Evolutionary conservation across 2,329 filamentous ascomycete genomes (phyloP).

Genomic region (Dactylella cylindrospora): DNA sequence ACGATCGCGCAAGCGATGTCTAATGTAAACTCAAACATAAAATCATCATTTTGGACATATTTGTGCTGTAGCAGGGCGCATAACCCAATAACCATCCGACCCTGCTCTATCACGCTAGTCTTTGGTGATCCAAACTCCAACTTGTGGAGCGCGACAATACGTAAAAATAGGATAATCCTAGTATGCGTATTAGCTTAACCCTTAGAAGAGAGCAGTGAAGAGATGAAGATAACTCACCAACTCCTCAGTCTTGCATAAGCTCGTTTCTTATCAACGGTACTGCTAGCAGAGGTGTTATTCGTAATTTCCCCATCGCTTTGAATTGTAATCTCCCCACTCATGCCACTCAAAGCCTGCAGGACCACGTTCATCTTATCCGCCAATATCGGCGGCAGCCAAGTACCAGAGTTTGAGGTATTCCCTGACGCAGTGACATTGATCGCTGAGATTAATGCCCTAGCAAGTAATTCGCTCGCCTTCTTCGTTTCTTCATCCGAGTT

Average conservation of each 20-base stretch:
- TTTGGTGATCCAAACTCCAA: slow-evolving; percentile 45
- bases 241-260: slow-evolving; percentile 38
- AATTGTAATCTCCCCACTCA: slow-evolving; percentile 26
- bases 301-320: slow-evolving; percentile 38
- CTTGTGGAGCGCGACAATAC: slow-evolving; percentile 47
- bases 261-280: slow-evolving; percentile 28
- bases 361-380: slow-evolving; percentile 48
- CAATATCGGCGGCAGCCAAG: slow-evolving; percentile 46
- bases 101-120: slow-evolving; percentile 45
- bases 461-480: slow-evolving; percentile 46
- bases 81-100: slow-evolving; percentile 46
- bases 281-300: slow-evolving; percentile 4
- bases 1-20: slow-evolving; percentile 46
- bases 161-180: slow-evolving; percentile 47
- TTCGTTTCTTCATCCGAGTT: slow-evolving; percentile 36
- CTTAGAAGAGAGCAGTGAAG: slow-evolving; percentile 19
- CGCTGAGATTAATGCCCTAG: slow-evolving; percentile 46
- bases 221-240: slow-evolving; percentile 38
- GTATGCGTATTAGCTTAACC: slow-evolving; percentile 6
- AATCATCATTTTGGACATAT: slow-evolving; percentile 47
- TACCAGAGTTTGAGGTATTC: slow-evolving; percentile 22
- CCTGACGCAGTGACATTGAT: slow-evolving; percentile 48
- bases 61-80: slow-evolving; percentile 47
- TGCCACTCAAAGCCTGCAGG: slow-evolving; percentile 37
- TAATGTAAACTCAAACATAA: slow-evolving; percentile 46